Percentiles rank a stretch among this genome's conserved stretches.
phyloP scores from a whole-genome alignment of 2,329 filamentous ascomycete genomes.

The Aspergillus sclerotialis region DNA sequence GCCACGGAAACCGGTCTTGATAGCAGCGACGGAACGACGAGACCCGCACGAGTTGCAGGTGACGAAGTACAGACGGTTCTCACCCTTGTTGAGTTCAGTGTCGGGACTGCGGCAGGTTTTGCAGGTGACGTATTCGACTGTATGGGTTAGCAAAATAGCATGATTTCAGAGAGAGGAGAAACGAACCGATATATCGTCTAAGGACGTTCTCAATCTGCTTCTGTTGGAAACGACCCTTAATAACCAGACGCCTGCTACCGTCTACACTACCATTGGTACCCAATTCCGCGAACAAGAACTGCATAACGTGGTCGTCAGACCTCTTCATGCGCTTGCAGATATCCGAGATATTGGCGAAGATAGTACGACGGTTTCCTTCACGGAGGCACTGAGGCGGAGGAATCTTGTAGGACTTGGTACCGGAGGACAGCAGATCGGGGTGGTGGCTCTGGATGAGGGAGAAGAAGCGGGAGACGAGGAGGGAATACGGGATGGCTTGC shows the following conservation, averaged over 20 bases:
- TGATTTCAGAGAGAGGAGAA: conserved; percentile 1
- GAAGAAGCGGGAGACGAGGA: conserved; percentile 90
- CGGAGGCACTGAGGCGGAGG: conserved; percentile 96
- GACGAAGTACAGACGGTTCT: conserved; percentile 98
- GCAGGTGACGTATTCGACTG: conserved; percentile 96
- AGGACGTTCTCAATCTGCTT: conserved; percentile 98
- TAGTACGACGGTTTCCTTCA: conserved; percentile 99
- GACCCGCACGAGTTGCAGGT: conserved; percentile 86
- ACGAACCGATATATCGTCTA: conserved; percentile 85
- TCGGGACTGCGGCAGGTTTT: conserved; percentile 95
- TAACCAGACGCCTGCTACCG: conserved; percentile 85
- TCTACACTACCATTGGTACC: conserved; percentile 95
- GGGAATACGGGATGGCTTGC: conserved; percentile 71
- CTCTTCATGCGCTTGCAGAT: conserved; percentile 99
- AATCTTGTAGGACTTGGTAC: conserved; percentile 96
- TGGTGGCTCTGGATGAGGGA: conserved; percentile 90
- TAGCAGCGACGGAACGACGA: conserved; percentile 84
- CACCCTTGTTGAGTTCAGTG: conserved; percentile 95
- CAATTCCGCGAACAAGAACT: conserved; percentile 96
- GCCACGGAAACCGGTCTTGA: conserved; percentile 99
- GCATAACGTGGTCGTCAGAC: conserved; percentile 93
- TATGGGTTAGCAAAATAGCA: conserved; percentile 2
- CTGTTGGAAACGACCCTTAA: conserved; percentile 99
- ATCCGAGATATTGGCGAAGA: conserved; percentile 97
- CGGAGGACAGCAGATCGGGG: conserved; percentile 84